Evolutionary conservation across 2,329 filamentous ascomycete species (phyloP).

Genomic region (Penicillium aurantiogriseum): DNA sequence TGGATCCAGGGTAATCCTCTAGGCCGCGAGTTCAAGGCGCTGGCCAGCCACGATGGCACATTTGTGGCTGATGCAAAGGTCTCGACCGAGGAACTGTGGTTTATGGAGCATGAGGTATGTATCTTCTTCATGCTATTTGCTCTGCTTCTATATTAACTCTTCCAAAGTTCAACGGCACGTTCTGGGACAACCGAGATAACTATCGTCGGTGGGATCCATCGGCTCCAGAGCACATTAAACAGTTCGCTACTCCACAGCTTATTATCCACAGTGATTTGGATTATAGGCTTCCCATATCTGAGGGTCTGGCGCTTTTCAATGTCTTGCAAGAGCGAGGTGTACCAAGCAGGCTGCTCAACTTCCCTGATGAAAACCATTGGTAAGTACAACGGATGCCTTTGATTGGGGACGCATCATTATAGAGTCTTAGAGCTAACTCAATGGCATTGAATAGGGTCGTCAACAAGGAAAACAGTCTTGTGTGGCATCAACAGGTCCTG

Average conservation of each 20-base stretch:
- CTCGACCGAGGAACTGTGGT: conserved; percentile 53
- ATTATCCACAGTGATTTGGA: conserved; percentile 84
- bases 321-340: conserved; percentile 71
- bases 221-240: conserved; percentile 54
- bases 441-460: conserved; percentile 58
- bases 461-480: conserved; percentile 81
- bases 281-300: conserved; percentile 77
- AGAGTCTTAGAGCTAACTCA: neutral
- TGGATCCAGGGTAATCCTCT: conserved; percentile 89
- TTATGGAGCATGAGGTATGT: conserved; percentile 48
- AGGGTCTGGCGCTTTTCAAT: conserved; percentile 79
- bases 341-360: conserved; percentile 72
- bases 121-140: neutral
- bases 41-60: conserved; percentile 85
- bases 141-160: neutral
- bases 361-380: conserved; percentile 71
- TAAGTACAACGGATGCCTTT: conserved; percentile 17
- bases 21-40: conserved; percentile 78
- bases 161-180: conserved; percentile 46
- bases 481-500: conserved; percentile 83
- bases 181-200: conserved; percentile 56
- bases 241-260: conserved; percentile 79
- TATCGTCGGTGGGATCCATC: conserved; percentile 70
- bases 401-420: neutral
- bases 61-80: conserved; percentile 61